Base-by-base conservation (phyloP, 2,329 filamentous ascomycete genomes). In the Fusarium sp. region DNA sequence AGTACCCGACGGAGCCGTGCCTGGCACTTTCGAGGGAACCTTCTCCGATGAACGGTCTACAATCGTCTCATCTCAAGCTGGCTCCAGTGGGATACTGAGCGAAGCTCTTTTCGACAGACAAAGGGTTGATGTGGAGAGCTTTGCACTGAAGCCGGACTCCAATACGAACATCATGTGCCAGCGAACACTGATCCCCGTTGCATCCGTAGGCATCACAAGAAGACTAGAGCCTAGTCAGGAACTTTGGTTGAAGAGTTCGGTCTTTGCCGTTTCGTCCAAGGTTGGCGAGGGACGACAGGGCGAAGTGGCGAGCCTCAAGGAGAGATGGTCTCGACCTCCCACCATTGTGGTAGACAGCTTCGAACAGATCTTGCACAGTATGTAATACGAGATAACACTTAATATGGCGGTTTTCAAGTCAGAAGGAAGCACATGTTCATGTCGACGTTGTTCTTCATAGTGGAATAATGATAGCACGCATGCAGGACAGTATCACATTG, bases 91-190 rank as follows among this genome's bases (percentile, higher is more conserved):
- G 1, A 72, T 76, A 1, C n/a, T 41, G 2, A 19, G 29, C 0
- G 31, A 62, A 5, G 41, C 56, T 10, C 14, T 59, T 3, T 8
- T 51, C 0, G 12, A 55, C 3, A 21, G 10, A 10, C 19, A 35
- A 0, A n/a, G 8, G 3, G 31, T 31, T 4, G 15, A 31, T 2
- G 23, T 39, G 4, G 70, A 66, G 8, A 72, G 27, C 12, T 63
- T 19, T 10, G 57, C 61, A 8, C 23, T 76, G 6, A 74, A 73
- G 14, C 73, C 73, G 2, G 73, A 76, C 31, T 56, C 73, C 1
- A 76, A 76, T 19, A 76, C 73, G 4, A 76, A 70, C 4, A 11
- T 76, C 0, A 58, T 70, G 5, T 39, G 65, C 8, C 73, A 65
- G 7, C 71, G 72, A 46, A 72, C 69, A 6, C 31, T 76, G 1